Percentiles rank a stretch among this genome's conserved stretches.
Conservation (phyloP, 2,329 filamentous ascomycete species). For the Myriangium duriaei region DNA sequence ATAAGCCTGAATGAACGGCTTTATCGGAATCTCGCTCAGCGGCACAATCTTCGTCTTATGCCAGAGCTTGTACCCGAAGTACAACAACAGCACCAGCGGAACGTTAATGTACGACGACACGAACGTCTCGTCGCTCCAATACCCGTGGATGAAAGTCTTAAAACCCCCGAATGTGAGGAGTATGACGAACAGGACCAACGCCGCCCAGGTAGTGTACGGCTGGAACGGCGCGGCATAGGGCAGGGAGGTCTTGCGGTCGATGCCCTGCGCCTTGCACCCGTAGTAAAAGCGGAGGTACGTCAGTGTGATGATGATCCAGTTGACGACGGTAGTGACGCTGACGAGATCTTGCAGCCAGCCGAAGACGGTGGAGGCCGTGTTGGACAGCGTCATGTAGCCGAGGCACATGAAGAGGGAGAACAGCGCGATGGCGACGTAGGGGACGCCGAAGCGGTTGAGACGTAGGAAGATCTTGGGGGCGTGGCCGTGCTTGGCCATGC, state of each 20-base stretch:
- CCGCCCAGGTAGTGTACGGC: constrained; percentile 19
- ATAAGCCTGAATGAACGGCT: constrained; percentile 19
- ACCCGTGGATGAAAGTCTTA: constrained; percentile 17
- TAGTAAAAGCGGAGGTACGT: constrained; percentile 17
- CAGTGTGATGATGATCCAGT: constrained; percentile 17
- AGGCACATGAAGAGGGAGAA: constrained; percentile 13
- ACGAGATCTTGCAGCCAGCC: constrained; percentile 20
- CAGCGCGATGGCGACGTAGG: constrained; percentile 12
- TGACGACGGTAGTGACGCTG: constrained; percentile 15
- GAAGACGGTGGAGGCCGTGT: constrained; percentile 17
- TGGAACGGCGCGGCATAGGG: constrained; percentile 20
- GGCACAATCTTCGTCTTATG: constrained; percentile 18
- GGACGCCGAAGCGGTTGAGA: constrained; percentile 14
- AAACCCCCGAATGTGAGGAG: constrained; percentile 21
- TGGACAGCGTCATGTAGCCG: constrained; percentile 14
- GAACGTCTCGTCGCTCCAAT: constrained; percentile 18
- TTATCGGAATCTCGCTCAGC: constrained; percentile 17
- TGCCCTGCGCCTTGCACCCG: constrained; percentile 17
- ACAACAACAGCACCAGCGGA: constrained; percentile 18
- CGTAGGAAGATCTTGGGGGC: constrained; percentile 36
- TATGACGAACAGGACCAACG: constrained; percentile 15
- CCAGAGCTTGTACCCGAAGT: constrained; percentile 19
- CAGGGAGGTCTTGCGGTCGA: constrained; percentile 15
- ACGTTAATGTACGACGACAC: constrained; percentile 20
- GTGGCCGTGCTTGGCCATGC: constrained; percentile 42